Conservation (phyloP, 108 stramenopile species). For the Epipyxis sp. region DNA sequence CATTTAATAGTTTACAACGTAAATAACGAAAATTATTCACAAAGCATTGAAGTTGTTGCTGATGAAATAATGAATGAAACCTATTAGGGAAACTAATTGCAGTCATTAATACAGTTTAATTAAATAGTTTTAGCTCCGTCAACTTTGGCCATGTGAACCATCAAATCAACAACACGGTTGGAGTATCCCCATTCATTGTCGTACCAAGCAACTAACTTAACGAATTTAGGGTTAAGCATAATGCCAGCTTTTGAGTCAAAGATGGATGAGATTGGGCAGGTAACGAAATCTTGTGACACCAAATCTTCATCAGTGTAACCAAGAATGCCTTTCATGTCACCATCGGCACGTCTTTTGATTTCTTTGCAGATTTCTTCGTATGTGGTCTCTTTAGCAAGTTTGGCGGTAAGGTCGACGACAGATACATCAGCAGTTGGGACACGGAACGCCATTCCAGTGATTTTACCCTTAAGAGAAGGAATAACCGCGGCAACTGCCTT, state of each 20-base stretch:
- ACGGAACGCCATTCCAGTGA: constrained; percentile 99
- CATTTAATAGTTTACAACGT: too few relatives aligned
- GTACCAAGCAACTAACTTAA: constrained; percentile 70
- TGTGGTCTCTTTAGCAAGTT: constrained; percentile 77
- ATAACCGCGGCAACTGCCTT: constrained; percentile 99
- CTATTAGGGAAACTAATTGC: too few relatives aligned
- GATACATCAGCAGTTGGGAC: constrained; percentile 98
- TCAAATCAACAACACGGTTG: constrained; percentile 65
- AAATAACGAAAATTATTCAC: too few relatives aligned
- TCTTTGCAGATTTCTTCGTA: constrained; percentile 96
- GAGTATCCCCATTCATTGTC: constrained; percentile 73
- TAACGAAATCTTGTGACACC: constrained; percentile 93
- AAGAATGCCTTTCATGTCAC: constrained; percentile 91
- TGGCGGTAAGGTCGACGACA: constrained; percentile 92
- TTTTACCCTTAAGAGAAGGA: constrained; percentile 91
- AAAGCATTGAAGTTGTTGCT: too few relatives aligned
- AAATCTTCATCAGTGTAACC: constrained; percentile 98
- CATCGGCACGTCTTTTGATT: constrained; percentile 79
- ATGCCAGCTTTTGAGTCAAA: constrained; percentile 97
- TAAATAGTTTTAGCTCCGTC: background rate
- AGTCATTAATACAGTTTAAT: background rate
- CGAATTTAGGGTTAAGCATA: constrained; percentile 65
- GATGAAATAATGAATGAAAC: too few relatives aligned
- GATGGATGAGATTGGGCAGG: constrained; percentile 90
- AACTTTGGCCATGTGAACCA: constrained; percentile 51